A percentile compares a stretch with the other conserved stretches of the same genome.
These are phyloP conservation scores for Chrysopogon serrulatus DNA, from an alignment of 176 grass and related monocot species.

Conservation along the genomic window DNA sequence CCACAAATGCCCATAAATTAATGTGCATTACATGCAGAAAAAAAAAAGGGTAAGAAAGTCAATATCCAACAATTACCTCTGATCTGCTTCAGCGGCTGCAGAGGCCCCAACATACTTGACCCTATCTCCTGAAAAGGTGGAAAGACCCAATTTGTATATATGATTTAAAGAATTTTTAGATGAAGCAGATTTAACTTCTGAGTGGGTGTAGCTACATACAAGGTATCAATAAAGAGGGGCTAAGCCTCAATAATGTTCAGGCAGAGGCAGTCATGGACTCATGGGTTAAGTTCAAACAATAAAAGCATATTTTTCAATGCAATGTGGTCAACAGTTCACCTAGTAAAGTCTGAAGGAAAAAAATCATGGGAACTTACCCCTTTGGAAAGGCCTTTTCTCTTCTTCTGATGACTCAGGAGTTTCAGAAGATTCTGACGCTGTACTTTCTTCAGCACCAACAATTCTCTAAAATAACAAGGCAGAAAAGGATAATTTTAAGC, in stretches of 20 bases:
- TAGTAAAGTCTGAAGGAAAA: constrained; percentile 6
- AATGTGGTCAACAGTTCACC: neutral
- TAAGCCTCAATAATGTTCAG: constrained; percentile 13
- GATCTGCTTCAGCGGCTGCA: constrained; percentile 45
- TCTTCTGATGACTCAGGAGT: constrained; percentile 44
- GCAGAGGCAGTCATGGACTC: neutral
- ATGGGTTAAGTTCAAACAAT: neutral
- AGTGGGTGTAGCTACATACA: neutral
- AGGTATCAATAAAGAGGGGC: neutral
- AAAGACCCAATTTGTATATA: constrained; percentile 12
- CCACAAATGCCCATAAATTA: neutral
- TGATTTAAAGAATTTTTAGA: neutral
- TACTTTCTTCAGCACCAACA: constrained; percentile 47
- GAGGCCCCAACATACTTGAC: constrained; percentile 70
- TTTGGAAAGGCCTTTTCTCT: constrained; percentile 69
- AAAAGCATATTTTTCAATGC: neutral
- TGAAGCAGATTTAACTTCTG: neutral
- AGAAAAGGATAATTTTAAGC: constrained; percentile 7
- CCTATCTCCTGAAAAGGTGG: constrained; percentile 68
- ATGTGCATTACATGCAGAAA: neutral
- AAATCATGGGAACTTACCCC: constrained; percentile 37
- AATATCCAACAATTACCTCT: constrained; percentile 50
- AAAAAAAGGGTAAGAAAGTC: constrained; percentile 11
- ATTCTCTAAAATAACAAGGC: constrained; percentile 57
- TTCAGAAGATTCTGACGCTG: constrained; percentile 42